Percentiles rank a stretch among this genome's conserved stretches.
phyloP scores from a whole-genome alignment of 2,329 filamentous ascomycete genomes.

The Trichothecium sympodiale region DNA sequence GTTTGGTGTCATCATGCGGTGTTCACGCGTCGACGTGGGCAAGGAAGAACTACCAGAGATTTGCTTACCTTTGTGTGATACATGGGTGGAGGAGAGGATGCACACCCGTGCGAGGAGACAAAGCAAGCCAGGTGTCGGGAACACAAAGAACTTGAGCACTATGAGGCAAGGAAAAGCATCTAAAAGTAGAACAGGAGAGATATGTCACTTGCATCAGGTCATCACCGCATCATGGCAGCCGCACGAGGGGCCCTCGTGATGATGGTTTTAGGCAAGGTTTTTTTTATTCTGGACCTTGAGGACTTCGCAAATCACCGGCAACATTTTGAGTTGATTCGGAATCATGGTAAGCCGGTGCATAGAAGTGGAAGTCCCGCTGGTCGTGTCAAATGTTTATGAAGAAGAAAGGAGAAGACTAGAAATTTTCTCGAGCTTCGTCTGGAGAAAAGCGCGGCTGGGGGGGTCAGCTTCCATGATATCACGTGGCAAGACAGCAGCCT shows the following conservation, averaged over 20 bases:
- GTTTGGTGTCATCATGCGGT: slow-evolving; percentile 21
- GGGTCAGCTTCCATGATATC: not conserved
- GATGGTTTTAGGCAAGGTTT: slow-evolving; percentile 57
- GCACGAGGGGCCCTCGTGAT: slow-evolving; percentile 55
- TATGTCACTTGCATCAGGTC: slow-evolving; percentile 56
- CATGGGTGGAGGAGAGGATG: no score
- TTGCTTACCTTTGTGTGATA: no score
- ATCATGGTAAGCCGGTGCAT: slow-evolving; percentile 24
- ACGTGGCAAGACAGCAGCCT: not conserved
- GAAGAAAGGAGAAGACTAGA: slow-evolving; percentile 15
- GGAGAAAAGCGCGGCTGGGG: slow-evolving; percentile 1
- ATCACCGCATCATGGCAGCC: slow-evolving; percentile 58
- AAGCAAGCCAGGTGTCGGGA: no score
- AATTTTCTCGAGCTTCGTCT: slow-evolving; percentile 6
- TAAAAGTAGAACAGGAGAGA: slow-evolving; percentile 2
- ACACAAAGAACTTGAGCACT: slow-evolving; percentile 1
- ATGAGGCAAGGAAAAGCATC: slow-evolving; percentile 1
- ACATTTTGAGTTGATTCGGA: slow-evolving; percentile 18
- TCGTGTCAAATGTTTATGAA: slow-evolving; percentile 25
- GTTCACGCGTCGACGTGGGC: no score
- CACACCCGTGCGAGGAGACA: no score
- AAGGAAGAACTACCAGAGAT: no score
- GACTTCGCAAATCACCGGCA: slow-evolving; percentile 38
- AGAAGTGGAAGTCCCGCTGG: slow-evolving; percentile 28
- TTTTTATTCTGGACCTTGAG: slow-evolving; percentile 45